Evolutionary conservation across 257 asterid species (phyloP), one percentile per base, ranked within the genome.

Genomic region (Anisodus tanguticus): DNA sequence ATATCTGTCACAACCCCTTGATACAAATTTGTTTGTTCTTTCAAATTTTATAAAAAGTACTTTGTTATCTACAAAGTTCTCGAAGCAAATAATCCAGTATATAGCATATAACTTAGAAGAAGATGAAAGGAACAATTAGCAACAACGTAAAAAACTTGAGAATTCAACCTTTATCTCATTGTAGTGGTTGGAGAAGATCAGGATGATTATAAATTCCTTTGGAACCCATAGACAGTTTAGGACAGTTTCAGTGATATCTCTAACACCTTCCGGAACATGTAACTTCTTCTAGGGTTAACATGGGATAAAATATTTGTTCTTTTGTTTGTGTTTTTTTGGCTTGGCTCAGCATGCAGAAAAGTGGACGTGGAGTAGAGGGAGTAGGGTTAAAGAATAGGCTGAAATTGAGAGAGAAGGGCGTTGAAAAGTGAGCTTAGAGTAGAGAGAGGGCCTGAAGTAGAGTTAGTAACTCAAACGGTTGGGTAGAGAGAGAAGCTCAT

Each of bases 401-500:
- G 45, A 31, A 22, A 16, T 22, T 63, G 41, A 26, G 41, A 22
- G 41, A 63, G 41, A 15, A 63, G 16, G 41, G 39, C 69, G 16
- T 63, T 22, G 16, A 63, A 31, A 22, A 63, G 70, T 63, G 70
- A 66, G 6, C 17, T 64, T 26, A 17, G 39, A 64, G 71, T 66
- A 31, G 45, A 11, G 71, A 66, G n/a, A 31, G 45, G 71, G 15
- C 45, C 16, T 66, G n/a, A 66, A 26, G 71, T 66, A 31, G 71
- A 66, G 41, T 4, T 66, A 66, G 45, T 66, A 66, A 45, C 71
- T 66, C 71, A 66, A 64, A 66, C 5, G n/a, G 45, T 66, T 66
- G 43, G 43, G 45, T 10, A 35, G 45, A 66, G 71, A 31, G 71
- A 66, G 71, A 66, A 26, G 39, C 45, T 26, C n/a, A 11, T 26